phyloP scores from a whole-genome alignment of 768 basidiomycete genomes.

The Infundibulicybe gibba region DNA sequence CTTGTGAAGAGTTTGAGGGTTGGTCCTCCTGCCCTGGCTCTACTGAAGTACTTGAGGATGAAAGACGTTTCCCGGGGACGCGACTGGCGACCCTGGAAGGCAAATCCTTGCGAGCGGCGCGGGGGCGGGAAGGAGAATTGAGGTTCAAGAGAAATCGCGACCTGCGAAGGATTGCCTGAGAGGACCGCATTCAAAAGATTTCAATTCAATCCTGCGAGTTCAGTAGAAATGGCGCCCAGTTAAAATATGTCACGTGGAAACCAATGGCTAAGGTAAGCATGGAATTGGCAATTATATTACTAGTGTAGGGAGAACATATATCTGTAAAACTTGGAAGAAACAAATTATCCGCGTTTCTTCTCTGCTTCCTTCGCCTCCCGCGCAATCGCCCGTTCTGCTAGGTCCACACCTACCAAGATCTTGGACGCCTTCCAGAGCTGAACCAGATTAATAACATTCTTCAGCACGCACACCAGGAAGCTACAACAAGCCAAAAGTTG shows the following conservation, averaged over 20 bases:
- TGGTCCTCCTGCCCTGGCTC: constrained; percentile 2
- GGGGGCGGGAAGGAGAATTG: constrained; percentile 13
- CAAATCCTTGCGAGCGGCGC: constrained; percentile 5
- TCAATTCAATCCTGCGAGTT: not conserved
- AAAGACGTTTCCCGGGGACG: constrained; percentile 2
- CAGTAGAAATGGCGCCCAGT: not conserved
- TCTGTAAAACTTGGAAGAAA: no score
- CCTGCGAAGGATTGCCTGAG: constrained; percentile 33
- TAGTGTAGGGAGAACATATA: not conserved
- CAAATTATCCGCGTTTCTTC: not conserved
- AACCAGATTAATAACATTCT: constrained; percentile 93
- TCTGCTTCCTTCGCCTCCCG: constrained; percentile 34
- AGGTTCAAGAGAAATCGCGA: constrained; percentile 33
- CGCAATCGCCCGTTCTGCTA: constrained; percentile 77
- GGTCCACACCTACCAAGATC: constrained; percentile 89
- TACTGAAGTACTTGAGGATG: constrained; percentile 6
- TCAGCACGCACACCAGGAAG: constrained; percentile 66
- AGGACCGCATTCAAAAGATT: constrained; percentile 1
- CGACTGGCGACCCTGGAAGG: constrained; percentile 3
- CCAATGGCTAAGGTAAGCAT: not conserved
- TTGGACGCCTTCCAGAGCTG: constrained; percentile 99
- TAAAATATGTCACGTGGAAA: constrained; percentile 7
- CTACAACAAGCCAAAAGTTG: constrained; percentile 62
- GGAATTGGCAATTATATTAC: not conserved
- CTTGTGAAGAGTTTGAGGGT: constrained; percentile 9